Base-by-base conservation (phyloP, 176 grass and related monocot genomes). In the Aegilops sharonensis region DNA sequence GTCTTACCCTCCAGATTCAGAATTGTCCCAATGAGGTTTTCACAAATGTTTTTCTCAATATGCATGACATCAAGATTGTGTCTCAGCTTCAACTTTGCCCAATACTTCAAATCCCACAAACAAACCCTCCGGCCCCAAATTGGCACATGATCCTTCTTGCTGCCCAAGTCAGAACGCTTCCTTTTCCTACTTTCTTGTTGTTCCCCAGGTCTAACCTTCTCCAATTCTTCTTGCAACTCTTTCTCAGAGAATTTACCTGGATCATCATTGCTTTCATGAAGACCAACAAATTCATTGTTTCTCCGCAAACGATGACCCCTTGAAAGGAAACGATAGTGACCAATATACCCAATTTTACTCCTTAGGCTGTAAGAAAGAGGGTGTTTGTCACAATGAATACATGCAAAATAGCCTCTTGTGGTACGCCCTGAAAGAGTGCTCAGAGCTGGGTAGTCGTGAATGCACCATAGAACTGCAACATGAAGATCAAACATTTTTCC, bases 51-150 rank as follows among this genome's bases (percentile, higher is more conserved):
- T 18, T 87, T 87, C 63, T 87, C 75, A 27, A 80, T 79, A 13
- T 87, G 64, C 85, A 77, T 87, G 27, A 72, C 76, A 79, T 87
- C 84, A 20, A 87, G 63, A 50, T 87, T 87, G 48, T 80, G 84
- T 39, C 57, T 61, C 57, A 10, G 18, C 57, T 61, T 61, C 57
- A 80, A 39, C 15, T 72, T 27, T 29, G 54, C 10, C 69, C 72
- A 45, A 81, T 88, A 23, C 65, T 82, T 67, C 78, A 82, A 82
- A 74, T 88, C 61, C 63, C 40, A 10, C 64, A 40, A 50, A 5
- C 24, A 81, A 40, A 42, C 37, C 37, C 5, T 64, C 25, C 6
- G 25, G 2, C 21, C 40, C 37, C 24, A 30, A 65, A 27, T 30
- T 65, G 63, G 57, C 47, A 73, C 31, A 15, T 39, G 30, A 24